phyloP scores from a whole-genome alignment of 139 green algal genomes.

The Zygnema cylindricum region DNA sequence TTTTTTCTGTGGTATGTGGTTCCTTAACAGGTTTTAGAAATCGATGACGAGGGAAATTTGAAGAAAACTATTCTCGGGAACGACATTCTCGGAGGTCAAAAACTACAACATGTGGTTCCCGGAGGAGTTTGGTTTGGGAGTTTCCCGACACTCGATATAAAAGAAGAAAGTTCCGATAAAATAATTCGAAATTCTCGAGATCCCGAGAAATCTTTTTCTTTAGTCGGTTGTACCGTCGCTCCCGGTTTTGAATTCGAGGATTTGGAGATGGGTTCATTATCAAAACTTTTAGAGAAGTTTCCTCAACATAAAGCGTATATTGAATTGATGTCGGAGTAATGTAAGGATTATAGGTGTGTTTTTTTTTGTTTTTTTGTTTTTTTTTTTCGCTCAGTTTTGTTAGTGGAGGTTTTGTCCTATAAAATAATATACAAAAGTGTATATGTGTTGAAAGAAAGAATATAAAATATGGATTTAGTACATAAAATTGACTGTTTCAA shows the following conservation, averaged over 20 bases:
- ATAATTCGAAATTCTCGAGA: not conserved
- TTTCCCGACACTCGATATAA: slow-evolving; percentile 44
- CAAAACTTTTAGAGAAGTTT: slow-evolving; percentile 34
- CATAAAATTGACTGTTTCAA: no score
- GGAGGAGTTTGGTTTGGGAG: slow-evolving; percentile 46
- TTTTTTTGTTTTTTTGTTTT: no score
- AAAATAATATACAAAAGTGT: not conserved
- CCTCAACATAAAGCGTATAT: slow-evolving; percentile 37
- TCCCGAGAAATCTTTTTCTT: slow-evolving; percentile 43
- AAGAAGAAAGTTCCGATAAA: not conserved
- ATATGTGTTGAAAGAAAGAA: not conserved
- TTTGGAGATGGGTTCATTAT: slow-evolving; percentile 49
- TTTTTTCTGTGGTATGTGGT: no score
- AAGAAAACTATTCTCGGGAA: slow-evolving; percentile 40
- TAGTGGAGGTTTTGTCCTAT: no score
- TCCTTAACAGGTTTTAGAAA: slow-evolving; percentile 32
- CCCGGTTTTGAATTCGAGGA: slow-evolving; percentile 60
- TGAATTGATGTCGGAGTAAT: not conserved
- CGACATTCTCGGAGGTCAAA: slow-evolving; percentile 34
- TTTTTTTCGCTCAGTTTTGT: no score
- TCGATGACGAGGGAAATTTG: slow-evolving; percentile 35
- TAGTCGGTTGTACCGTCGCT: slow-evolving; percentile 58
- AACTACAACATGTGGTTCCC: slow-evolving; percentile 43
- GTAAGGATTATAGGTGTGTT: not conserved
- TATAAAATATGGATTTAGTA: not conserved